phyloP scores from a whole-genome alignment of 257 asterid species.

The Solanum paucissectum region DNA sequence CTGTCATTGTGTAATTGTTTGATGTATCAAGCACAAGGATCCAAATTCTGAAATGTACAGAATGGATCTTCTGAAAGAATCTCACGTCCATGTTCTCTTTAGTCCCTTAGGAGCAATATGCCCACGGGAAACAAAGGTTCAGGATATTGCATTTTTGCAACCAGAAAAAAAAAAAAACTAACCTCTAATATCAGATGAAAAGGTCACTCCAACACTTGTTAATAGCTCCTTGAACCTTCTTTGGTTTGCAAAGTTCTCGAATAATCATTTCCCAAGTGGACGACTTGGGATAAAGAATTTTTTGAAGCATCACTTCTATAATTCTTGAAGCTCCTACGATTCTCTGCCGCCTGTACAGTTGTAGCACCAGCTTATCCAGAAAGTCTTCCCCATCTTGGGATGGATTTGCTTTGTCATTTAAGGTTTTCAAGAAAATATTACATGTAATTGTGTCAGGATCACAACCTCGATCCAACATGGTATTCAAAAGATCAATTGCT shows the following conservation, averaged over 20 bases:
- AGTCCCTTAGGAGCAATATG: not conserved
- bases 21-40: not conserved
- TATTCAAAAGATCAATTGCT: slow-evolving; percentile 60
- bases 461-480: slow-evolving; percentile 66
- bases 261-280: slow-evolving; percentile 71
- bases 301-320: slow-evolving; percentile 78
- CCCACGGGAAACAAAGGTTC: not conserved
- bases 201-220: slow-evolving; percentile 62
- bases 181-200: slow-evolving; percentile 38
- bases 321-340: slow-evolving; percentile 58
- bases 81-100: not conserved
- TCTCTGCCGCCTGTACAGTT: slow-evolving; percentile 52
- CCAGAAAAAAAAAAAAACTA: not conserved
- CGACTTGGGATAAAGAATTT: slow-evolving; percentile 47
- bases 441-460: slow-evolving; percentile 83
- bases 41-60: not conserved
- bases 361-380: slow-evolving; percentile 62
- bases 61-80: not conserved
- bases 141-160: not conserved
- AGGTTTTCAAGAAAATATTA: slow-evolving; percentile 50
- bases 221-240: slow-evolving; percentile 53
- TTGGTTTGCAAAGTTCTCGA: slow-evolving; percentile 53
- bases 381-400: slow-evolving; percentile 56
- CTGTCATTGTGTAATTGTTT: not conserved
- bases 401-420: slow-evolving; percentile 47